Base-by-base conservation (phyloP, 2,329 filamentous ascomycete species). In the Penicillium polonicum region DNA sequence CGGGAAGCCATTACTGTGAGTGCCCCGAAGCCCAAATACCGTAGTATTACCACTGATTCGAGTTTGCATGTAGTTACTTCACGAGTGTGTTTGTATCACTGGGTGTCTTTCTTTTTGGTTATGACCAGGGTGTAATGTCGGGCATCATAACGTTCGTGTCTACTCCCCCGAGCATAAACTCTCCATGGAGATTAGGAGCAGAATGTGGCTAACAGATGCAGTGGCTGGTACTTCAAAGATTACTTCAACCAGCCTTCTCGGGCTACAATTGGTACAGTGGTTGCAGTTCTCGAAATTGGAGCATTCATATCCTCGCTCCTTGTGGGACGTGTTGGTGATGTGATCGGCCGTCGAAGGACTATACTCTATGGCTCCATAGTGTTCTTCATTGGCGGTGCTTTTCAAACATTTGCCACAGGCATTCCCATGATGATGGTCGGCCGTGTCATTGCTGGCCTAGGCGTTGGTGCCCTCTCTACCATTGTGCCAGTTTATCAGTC, bases 401-500 rank as follows among this genome's bases (percentile, higher is more conserved):
- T 96, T 29, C 94, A 97, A 76, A 88, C 90, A 0, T 85, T 90
- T 65, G 86, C 94, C 7, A 89, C 80, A 31, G 88, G 88, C 60
- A 94, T 97, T 86, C 79, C 87, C 21, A 92, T 96, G 86, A 96
- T 99, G 92, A 82, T 85, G 67, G 70, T 89, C 9, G 91, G 91
- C 13, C 87, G 92, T 74, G 86, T 96, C 62, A 83, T 94, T 73
- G 91, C 90, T 56, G 92, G 92, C 77, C 78, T 96, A 9, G 90
- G 91, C 42, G 91, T 96, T 59, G 92, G 92, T 74, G 89, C 92
- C 71, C 82, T 95, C 46, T 96, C 92, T 0, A 93, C 92, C 48
- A 96, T 96, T 65, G 91, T 96, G 1, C 92, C 92, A 0, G 89
- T 96, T 45, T 96, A 96, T 72, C 92, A 96, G 72, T 93, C 92